Conservation (phyloP, 805 yeast genomes). For the Sugiyamaella valdiviana region DNA sequence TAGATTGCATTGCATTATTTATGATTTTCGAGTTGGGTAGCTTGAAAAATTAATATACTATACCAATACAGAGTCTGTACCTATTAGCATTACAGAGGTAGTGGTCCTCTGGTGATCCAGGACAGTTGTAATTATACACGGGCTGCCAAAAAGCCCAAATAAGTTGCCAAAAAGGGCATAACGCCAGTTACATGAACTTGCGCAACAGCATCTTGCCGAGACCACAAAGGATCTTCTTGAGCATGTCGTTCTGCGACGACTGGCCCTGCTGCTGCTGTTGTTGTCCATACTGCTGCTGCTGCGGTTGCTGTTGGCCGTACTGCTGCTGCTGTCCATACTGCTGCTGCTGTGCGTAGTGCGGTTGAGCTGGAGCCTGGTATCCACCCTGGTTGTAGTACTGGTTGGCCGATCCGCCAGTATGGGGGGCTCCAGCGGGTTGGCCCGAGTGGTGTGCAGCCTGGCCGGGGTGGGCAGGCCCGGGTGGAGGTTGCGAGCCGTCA, state of each 20-base stretch:
- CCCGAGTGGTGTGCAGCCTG: slow-evolving; percentile 8
- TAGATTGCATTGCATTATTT: neutral
- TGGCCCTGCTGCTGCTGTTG: slow-evolving; percentile 24
- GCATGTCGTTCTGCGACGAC: slow-evolving; percentile 12
- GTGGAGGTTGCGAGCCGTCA: neutral
- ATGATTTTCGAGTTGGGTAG: neutral
- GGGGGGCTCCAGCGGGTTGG: slow-evolving; percentile 6
- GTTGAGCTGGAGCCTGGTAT: slow-evolving; percentile 3
- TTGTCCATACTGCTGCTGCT: slow-evolving; percentile 16
- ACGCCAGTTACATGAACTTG: neutral
- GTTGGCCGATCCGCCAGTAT: slow-evolving; percentile 9
- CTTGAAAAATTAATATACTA: no score
- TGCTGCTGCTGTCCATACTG: slow-evolving; percentile 12
- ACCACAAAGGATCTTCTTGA: slow-evolving; percentile 19
- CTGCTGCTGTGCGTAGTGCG: slow-evolving; percentile 5
- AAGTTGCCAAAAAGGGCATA: neutral
- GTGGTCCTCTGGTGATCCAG: no score
- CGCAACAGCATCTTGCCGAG: slow-evolving; percentile 15
- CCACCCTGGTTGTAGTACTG: slow-evolving; percentile 2
- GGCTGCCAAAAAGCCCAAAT: neutral
- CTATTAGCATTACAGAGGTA: neutral
- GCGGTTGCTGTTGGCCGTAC: slow-evolving; percentile 18
- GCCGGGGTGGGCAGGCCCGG: slow-evolving; percentile 6
- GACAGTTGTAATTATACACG: no score
- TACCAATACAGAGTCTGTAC: neutral